phyloP scores from a whole-genome alignment of 2,329 filamentous ascomycete species.

The Coleophoma cylindrospora region DNA sequence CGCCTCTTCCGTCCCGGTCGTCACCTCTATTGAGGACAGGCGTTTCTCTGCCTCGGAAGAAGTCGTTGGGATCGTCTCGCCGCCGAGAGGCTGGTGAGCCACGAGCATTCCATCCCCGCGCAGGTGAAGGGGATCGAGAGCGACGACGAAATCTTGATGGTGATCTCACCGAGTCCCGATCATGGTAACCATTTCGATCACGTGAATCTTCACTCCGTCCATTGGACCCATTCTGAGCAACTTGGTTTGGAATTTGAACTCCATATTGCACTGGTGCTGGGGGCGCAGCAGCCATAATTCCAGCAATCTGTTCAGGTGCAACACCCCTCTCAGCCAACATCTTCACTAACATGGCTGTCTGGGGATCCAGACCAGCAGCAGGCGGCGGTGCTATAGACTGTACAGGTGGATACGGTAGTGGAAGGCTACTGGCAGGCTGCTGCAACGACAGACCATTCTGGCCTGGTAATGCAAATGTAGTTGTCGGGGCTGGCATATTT shows the following conservation, averaged over 20 bases:
- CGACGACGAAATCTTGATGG: constrained; percentile 55
- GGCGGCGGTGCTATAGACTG: constrained; percentile 29
- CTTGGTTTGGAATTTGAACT: constrained; percentile 18
- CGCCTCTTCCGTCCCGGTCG: constrained; percentile 43
- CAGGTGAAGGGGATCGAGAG: constrained; percentile 76
- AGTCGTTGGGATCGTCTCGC: constrained; percentile 51
- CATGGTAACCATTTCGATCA: constrained; percentile 50
- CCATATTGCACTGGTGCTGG: constrained; percentile 18
- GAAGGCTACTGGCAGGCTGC: constrained; percentile 30
- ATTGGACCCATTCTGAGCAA: constrained; percentile 32
- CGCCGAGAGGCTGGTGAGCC: constrained; percentile 42
- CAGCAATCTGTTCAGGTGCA: constrained; percentile 66
- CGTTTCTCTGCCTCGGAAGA: constrained; percentile 66
- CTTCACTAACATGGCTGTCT: constrained; percentile 66
- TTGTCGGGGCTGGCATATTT: constrained; percentile 42
- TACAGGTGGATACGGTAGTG: constrained; percentile 30
- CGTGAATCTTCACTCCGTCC: constrained; percentile 42
- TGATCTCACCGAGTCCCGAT: constrained; percentile 50
- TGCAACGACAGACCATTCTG: constrained; percentile 31
- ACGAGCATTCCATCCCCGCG: constrained; percentile 64
- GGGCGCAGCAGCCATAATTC: constrained; percentile 36
- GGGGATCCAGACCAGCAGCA: constrained; percentile 37
- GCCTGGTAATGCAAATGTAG: constrained; percentile 21
- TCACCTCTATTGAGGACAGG: constrained; percentile 56
- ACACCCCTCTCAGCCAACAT: constrained; percentile 71